Percentiles rank a stretch among this genome's conserved stretches.
phyloP scores from a whole-genome alignment of 495 filamentous ascomycete genomes.

The Hyaloscypha hepaticicola region DNA sequence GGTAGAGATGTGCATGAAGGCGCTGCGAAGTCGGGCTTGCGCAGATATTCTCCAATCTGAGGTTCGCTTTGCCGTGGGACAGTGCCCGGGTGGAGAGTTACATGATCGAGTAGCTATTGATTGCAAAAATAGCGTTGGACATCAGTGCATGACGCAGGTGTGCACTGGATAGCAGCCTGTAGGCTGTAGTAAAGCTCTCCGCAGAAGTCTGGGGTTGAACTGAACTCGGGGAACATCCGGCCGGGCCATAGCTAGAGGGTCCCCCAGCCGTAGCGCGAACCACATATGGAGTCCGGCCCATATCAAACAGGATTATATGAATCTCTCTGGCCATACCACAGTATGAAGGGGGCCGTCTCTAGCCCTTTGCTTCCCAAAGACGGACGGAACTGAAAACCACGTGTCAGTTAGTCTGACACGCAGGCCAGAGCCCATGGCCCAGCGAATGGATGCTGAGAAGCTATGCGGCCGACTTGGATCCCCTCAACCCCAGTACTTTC shows the following conservation, averaged over 20 bases:
- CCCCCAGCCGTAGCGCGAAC: neutral
- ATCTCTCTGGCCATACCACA: neutral
- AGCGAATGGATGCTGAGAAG: neutral
- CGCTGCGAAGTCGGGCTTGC: constrained; percentile 15
- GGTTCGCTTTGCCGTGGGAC: neutral
- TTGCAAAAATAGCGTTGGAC: constrained; percentile 2
- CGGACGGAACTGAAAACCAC: neutral
- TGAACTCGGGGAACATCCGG: neutral
- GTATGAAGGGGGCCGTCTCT: neutral
- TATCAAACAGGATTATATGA: no score
- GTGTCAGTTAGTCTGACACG: constrained; percentile 4
- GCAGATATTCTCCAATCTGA: constrained; percentile 5
- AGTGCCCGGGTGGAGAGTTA: neutral
- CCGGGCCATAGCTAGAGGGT: neutral
- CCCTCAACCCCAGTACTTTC: neutral
- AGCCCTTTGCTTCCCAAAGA: neutral
- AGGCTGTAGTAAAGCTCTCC: neutral
- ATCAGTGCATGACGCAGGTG: constrained; percentile 9
- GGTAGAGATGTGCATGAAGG: constrained; percentile 14
- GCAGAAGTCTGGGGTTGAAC: neutral
- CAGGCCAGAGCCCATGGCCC: neutral
- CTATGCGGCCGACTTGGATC: neutral
- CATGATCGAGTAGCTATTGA: neutral
- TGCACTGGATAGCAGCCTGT: neutral
- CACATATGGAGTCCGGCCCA: neutral